Percentiles rank a stretch among this genome's conserved stretches.
These are phyloP conservation scores for Vicia faba DNA, from an alignment of 306 rosid genomes.

Conservation along the genomic window DNA sequence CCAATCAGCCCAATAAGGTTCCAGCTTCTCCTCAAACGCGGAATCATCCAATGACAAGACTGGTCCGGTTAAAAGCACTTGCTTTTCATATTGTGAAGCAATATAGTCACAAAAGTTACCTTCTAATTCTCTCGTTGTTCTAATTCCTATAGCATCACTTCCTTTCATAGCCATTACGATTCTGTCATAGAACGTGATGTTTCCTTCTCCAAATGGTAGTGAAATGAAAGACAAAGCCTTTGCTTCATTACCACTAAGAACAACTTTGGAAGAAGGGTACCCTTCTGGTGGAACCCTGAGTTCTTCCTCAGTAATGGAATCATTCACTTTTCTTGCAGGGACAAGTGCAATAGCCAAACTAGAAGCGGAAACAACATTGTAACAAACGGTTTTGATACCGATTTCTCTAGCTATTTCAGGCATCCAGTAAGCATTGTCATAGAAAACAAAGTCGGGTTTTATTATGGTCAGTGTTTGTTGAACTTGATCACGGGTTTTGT, in stretches of 20 bases:
- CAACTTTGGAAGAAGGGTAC: conserved; percentile 54
- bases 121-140: conserved; percentile 58
- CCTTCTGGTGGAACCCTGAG: conserved; percentile 41
- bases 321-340: too few species aligned
- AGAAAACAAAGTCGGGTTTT: conserved; percentile 45
- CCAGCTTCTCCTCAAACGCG: neutral
- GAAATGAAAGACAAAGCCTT: conserved; percentile 33
- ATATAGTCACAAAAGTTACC: conserved; percentile 48
- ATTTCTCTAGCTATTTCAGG: conserved; percentile 33
- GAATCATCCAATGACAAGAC: conserved; percentile 31
- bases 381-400: conserved; percentile 39
- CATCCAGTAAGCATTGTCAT: conserved; percentile 46
- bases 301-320: too few species aligned
- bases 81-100: conserved; percentile 26
- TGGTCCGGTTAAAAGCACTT: conserved; percentile 51
- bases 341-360: conserved; percentile 41
- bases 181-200: conserved; percentile 42
- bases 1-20: conserved; percentile 43
- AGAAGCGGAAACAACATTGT: conserved; percentile 46
- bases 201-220: conserved; percentile 47
- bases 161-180: conserved; percentile 20
- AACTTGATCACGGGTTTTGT: conserved; percentile 44
- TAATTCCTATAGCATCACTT: conserved; percentile 50
- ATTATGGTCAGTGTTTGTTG: neutral
- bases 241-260: conserved; percentile 47